Percentiles rank a stretch among this genome's conserved stretches.
phyloP scores from a whole-genome alignment of 192 early-diverging fungal genomes.

The Coemansia sp. region DNA sequence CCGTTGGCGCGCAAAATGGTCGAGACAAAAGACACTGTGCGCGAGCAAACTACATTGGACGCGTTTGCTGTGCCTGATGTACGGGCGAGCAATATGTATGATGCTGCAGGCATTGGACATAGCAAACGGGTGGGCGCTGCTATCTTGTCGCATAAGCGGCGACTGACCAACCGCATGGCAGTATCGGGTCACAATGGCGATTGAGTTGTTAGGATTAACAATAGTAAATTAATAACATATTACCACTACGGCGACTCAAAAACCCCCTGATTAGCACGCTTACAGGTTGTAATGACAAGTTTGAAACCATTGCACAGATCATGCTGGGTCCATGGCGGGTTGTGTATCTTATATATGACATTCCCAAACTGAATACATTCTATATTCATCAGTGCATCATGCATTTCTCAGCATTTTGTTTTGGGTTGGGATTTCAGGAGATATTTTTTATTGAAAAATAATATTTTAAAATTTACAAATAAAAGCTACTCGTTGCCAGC shows the following conservation, averaged over 20 bases:
- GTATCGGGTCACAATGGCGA: conserved; percentile 2
- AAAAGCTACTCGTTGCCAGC: no score
- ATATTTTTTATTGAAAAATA: no score
- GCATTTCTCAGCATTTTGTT: no score
- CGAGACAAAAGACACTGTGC: conserved; percentile 5
- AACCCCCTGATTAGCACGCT: not conserved
- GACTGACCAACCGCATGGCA: not conserved
- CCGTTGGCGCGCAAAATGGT: conserved; percentile 50
- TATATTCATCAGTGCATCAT: no score
- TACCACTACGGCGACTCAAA: not conserved
- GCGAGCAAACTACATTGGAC: conserved; percentile 35
- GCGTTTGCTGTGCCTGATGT: conserved; percentile 11
- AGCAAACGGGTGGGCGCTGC: conserved; percentile 48
- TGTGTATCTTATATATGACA: no score
- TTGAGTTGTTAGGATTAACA: not conserved
- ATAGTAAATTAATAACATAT: conserved; percentile 1
- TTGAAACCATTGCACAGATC: not conserved
- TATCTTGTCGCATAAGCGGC: conserved; percentile 35
- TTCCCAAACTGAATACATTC: no score
- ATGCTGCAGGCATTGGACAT: conserved; percentile 13
- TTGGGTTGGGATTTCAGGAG: no score
- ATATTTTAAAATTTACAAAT: no score
- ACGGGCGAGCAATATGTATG: conserved; percentile 3
- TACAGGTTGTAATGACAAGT: not conserved
- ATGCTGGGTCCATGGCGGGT: no score